Evolutionary conservation across 1,284 basidiomycete species (phyloP), one percentile per base, ranked within the genome.

Genomic region (Earliella scabrosa): DNA sequence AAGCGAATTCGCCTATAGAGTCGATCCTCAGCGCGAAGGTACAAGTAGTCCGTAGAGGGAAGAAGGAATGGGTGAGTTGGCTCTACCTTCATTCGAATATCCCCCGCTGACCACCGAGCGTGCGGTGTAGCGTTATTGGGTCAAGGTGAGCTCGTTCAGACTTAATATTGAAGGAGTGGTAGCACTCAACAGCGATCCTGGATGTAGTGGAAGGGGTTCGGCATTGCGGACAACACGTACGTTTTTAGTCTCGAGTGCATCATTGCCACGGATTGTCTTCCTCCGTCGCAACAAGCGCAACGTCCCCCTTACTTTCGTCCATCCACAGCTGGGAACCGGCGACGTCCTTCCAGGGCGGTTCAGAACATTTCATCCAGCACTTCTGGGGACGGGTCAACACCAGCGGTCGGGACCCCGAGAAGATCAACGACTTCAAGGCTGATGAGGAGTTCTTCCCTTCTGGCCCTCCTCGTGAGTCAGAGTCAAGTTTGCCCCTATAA

Each of bases 141-240:
- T 89, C 45, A 83, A 86, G 70, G 87, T 89, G 67, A 66, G 77
- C n/a, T n/a, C n/a, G n/a, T n/a, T n/a, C n/a, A n/a, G n/a, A n/a
- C n/a, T n/a, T n/a, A n/a, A n/a, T n/a, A n/a, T n/a, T n/a, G n/a
- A n/a, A n/a, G n/a, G n/a, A n/a, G n/a, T n/a, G n/a, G n/a, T n/a
- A n/a, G n/a, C n/a, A n/a, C n/a, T n/a, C n/a, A n/a, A n/a, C n/a
- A n/a, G n/a, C n/a, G 54, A 47, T 39, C 31, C 23, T 32, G 39
- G 50, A 46, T 56, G 32, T 59, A 90, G 88, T 90, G 88, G 88
- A 89, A 88, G 68, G 82, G 81, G 13, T 90, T 87, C 63, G 67
- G 64, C 24, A 62, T 72, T n/a, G 72, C 77, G 1, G 85, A 87
- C 34, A 82, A 86, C 77, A 90, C 88, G 88, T 87, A 73, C 64